These are phyloP conservation scores for Capsicum baccatum DNA, from an alignment of 257 asterid genomes.

Conservation along the genomic window DNA sequence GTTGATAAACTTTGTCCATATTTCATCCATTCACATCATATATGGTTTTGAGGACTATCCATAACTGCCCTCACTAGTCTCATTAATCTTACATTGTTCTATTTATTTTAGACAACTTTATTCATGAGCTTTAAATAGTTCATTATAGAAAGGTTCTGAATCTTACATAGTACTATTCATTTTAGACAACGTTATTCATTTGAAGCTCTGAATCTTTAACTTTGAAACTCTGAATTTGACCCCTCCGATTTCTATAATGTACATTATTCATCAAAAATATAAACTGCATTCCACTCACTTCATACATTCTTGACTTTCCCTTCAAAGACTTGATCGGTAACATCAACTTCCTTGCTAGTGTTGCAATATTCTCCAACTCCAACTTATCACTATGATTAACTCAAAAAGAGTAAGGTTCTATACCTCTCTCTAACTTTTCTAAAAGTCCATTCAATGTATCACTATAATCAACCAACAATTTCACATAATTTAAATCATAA, in stretches of 20 bases:
- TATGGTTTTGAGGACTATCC: too few species aligned
- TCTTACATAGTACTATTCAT: too few species aligned
- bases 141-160: too few species aligned
- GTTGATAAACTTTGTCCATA: too few species aligned
- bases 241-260: slow-evolving; percentile 88
- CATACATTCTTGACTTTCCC: slow-evolving; percentile 85
- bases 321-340: slow-evolving; percentile 71
- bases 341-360: slow-evolving; percentile 59
- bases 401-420: slow-evolving; percentile 32
- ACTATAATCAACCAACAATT: slow-evolving; percentile 85
- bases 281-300: slow-evolving; percentile 77
- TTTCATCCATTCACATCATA: too few species aligned
- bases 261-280: slow-evolving; percentile 92
- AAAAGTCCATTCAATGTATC: slow-evolving; percentile 68
- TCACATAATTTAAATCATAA: slow-evolving; percentile 91
- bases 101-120: too few species aligned
- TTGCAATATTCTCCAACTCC: slow-evolving; percentile 60
- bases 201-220: too few species aligned
- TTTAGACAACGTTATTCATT: too few species aligned
- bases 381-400: slow-evolving; percentile 41
- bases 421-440: slow-evolving; percentile 51
- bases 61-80: too few species aligned
- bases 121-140: too few species aligned
- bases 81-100: too few species aligned
- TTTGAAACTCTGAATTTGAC: slow-evolving; percentile 65